phyloP scores from a whole-genome alignment of 192 early-diverging fungal genomes.

The Dissophora ornata region DNA sequence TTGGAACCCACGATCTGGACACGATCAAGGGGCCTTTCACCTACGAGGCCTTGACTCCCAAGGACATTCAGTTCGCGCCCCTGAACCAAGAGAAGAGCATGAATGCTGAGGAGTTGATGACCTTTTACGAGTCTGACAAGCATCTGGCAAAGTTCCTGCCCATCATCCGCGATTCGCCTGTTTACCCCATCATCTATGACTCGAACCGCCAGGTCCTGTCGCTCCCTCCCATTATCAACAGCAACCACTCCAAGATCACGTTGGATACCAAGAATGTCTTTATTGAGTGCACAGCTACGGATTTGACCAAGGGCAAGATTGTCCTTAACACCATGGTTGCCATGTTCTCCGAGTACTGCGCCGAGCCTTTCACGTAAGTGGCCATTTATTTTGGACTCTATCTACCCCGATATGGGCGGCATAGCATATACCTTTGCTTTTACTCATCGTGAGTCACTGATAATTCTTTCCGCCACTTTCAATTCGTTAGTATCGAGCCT shows the following conservation, averaged over 20 bases:
- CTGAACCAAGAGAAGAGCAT: conserved; percentile 91
- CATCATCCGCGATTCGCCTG: conserved; percentile 92
- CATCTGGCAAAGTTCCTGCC: conserved; percentile 90
- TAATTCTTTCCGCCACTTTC: conserved; percentile 1
- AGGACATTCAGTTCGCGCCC: conserved; percentile 93
- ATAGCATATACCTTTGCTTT: no score
- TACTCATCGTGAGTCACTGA: no score
- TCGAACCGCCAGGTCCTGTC: conserved; percentile 86
- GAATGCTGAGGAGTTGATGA: conserved; percentile 90
- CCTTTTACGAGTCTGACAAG: conserved; percentile 87
- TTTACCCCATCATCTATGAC: conserved; percentile 94
- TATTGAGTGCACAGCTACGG: conserved; percentile 98
- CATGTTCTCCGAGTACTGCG: conserved; percentile 97
- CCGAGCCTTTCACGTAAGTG: conserved; percentile 86
- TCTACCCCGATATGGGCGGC: no score
- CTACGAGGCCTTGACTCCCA: conserved; percentile 91
- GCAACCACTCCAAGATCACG: conserved; percentile 97
- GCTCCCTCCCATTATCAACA: conserved; percentile 99
- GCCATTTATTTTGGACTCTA: no score
- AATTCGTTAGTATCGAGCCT: conserved; percentile 81
- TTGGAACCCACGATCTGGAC: conserved; percentile 98
- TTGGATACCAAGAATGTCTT: conserved; percentile 95
- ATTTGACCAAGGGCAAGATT: conserved; percentile 92
- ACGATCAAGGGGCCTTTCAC: conserved; percentile 94
- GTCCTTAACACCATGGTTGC: conserved; percentile 94